Conservation (phyloP, 179 eudicot genomes). For the Corrigiola litoralis region DNA sequence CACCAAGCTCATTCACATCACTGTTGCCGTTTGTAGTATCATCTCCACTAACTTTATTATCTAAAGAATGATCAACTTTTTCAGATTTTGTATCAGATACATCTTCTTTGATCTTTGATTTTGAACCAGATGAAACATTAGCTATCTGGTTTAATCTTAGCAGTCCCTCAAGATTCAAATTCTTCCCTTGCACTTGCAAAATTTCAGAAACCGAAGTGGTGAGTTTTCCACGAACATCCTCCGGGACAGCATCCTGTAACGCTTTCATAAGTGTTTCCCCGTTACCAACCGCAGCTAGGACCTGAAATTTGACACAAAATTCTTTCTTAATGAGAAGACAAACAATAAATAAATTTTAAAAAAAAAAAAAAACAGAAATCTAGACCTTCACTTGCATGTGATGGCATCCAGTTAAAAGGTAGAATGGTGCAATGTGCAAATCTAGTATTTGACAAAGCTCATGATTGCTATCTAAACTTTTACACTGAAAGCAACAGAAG, state of each 20-base stretch:
- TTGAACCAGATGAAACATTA: conserved; percentile 41
- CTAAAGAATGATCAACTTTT: conserved; percentile 26
- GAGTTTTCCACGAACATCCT: conserved; percentile 91
- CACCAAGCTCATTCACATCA: conserved; percentile 24
- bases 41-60: conserved; percentile 24
- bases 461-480: too few species aligned
- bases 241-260: conserved; percentile 92
- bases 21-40: conserved; percentile 21
- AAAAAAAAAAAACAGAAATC: too few species aligned
- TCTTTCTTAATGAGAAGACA: not conserved
- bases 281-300: conserved; percentile 66
- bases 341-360: too few species aligned
- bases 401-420: not conserved
- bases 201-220: conserved; percentile 68
- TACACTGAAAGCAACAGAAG: too few species aligned
- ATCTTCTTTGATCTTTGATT: conserved; percentile 41
- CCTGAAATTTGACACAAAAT: conserved; percentile 38
- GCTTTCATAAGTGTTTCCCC: conserved; percentile 86
- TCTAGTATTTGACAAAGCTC: too few species aligned
- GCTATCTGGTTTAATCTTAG: conserved; percentile 33
- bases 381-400: not conserved
- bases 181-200: conserved; percentile 47
- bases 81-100: conserved; percentile 24
- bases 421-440: too few species aligned
- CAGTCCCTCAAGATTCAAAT: conserved; percentile 50